A percentile compares a stretch with the other conserved stretches of the same genome.
Conservation (phyloP, 139 green algal genomes). For the Mychonastes homosphaera region DNA sequence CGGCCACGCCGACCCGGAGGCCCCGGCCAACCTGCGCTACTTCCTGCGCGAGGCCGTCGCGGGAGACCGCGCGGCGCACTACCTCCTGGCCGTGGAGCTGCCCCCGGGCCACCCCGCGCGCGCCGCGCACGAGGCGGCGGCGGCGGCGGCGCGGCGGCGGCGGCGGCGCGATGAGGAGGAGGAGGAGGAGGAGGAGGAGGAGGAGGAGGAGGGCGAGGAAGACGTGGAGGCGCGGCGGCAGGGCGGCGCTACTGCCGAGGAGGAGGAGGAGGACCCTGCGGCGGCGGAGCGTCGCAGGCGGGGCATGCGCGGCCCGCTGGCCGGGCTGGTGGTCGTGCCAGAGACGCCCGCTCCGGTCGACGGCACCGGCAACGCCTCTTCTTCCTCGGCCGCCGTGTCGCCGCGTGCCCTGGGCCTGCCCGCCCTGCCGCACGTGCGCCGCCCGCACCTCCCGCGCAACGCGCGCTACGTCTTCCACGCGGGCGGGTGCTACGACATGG, state of each 20-base stretch:
- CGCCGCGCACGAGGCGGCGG: neutral
- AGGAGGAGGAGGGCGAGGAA: no score
- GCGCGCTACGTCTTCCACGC: conserved; percentile 48
- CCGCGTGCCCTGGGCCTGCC: neutral
- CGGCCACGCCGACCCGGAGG: conserved; percentile 60
- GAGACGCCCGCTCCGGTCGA: neutral
- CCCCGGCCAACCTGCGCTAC: conserved; percentile 53
- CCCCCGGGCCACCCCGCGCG: neutral
- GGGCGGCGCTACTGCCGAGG: no score
- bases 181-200: no score
- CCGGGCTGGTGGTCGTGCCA: no score
- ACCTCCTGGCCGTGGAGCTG: conserved; percentile 57
- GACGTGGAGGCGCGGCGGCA: no score
- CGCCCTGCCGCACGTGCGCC: conserved; percentile 9
- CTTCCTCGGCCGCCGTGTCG: neutral
- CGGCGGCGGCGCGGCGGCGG: neutral
- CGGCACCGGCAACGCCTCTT: neutral
- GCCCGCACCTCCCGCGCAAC: conserved; percentile 46
- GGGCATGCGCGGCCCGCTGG: no score
- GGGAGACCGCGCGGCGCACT: conserved; percentile 45
- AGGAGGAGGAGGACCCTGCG: no score
- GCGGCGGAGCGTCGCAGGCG: no score
- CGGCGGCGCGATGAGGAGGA: no score
- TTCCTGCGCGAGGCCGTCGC: conserved; percentile 54
- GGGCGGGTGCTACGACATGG: conserved; percentile 74